A percentile compares a stretch with the other conserved stretches of the same genome.
Evolutionary conservation across 2,329 filamentous ascomycete genomes (phyloP).

Genomic region (Teratosphaeriaceae sp.): DNA sequence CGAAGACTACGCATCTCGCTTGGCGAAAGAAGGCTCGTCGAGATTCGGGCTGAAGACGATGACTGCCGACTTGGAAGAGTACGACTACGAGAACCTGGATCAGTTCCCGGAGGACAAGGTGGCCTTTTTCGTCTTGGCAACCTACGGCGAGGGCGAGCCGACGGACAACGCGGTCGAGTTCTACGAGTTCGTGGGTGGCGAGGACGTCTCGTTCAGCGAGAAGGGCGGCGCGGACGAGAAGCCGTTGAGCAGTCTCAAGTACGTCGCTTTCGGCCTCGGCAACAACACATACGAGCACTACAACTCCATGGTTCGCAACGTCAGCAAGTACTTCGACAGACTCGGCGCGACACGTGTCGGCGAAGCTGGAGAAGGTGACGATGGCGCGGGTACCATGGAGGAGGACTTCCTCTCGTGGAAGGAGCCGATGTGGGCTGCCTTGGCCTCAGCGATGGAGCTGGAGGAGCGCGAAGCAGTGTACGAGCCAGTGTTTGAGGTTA

Average conservation of each 20-base stretch:
- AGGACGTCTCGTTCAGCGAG: conserved; percentile 75
- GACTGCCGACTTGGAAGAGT: conserved; percentile 96
- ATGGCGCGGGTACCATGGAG: conserved; percentile 98
- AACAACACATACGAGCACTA: conserved; percentile 99
- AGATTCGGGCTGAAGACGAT: conserved; percentile 95
- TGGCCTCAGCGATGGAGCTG: conserved; percentile 75
- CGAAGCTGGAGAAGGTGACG: conserved; percentile 87
- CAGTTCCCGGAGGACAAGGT: conserved; percentile 82
- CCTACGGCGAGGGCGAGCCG: conserved; percentile 96
- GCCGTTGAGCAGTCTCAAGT: conserved; percentile 77
- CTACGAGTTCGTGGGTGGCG: conserved; percentile 86
- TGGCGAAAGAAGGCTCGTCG: conserved; percentile 96
- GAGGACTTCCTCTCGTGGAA: conserved; percentile 99
- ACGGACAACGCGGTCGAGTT: conserved; percentile 99
- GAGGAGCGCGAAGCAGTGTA: conserved; percentile 96
- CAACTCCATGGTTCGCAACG: conserved; percentile 94
- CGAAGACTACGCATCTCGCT: conserved; percentile 92
- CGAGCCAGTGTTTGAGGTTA: conserved; percentile 82
- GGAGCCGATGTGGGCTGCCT: conserved; percentile 92
- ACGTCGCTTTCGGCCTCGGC: conserved; percentile 89
- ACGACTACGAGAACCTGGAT: conserved; percentile 93
- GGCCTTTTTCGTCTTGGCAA: conserved; percentile 90
- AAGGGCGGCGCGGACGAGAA: conserved; percentile 55
- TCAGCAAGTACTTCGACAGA: conserved; percentile 73
- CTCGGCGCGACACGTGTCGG: conserved; percentile 81